Conservation (phyloP, 352 stramenopile genomes). For the Poterioochromonas sp. region DNA sequence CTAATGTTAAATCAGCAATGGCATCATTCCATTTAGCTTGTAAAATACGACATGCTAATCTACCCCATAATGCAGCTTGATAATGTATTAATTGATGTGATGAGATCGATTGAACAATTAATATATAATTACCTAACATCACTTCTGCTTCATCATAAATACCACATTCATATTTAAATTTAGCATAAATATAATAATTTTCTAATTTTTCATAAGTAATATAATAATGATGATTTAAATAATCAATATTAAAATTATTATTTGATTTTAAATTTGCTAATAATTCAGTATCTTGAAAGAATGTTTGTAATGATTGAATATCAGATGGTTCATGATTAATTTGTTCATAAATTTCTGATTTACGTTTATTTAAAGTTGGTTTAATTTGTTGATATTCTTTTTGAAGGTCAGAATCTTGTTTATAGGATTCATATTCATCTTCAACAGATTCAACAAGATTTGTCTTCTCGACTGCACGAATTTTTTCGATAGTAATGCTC, state of each 20-base stretch:
- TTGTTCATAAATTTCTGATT: constrained; percentile 16
- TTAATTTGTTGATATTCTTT: background rate
- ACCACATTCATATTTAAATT: constrained; percentile 34
- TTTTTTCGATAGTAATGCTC: constrained; percentile 19
- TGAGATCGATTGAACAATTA: background rate
- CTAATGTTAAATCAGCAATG: background rate
- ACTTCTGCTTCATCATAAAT: constrained; percentile 25
- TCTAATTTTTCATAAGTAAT: constrained; percentile 16
- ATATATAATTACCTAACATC: constrained; percentile 12
- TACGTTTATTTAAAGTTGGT: background rate
- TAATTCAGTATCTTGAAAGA: constrained; percentile 14
- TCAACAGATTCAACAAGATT: constrained; percentile 26
- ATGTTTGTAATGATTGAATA: background rate
- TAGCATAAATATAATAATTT: constrained; percentile 18
- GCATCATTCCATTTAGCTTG: constrained; percentile 8
- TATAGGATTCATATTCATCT: constrained; percentile 18
- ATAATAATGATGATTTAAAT: background rate
- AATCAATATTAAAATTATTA: constrained; percentile 1
- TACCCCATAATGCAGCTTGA: constrained; percentile 26
- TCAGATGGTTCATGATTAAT: constrained; percentile 15
- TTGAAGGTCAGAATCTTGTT: constrained; percentile 8
- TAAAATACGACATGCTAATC: constrained; percentile 19
- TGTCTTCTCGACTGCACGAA: background rate
- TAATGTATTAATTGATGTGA: background rate
- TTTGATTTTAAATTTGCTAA: background rate